phyloP scores from a whole-genome alignment of 768 basidiomycete genomes.

The Trametes gibbosa region DNA sequence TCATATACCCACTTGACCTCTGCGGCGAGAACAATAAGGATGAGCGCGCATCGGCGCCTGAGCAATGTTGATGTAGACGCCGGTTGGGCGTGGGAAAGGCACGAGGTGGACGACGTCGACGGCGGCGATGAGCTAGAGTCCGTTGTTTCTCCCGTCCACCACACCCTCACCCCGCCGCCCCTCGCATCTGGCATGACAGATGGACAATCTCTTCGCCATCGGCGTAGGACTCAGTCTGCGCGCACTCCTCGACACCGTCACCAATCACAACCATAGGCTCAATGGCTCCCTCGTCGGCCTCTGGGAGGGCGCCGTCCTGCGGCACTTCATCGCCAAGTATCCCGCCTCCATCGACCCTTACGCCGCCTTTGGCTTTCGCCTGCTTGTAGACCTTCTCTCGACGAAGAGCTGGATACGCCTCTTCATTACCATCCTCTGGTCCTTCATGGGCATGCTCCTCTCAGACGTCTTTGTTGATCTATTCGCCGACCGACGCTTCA shows the following conservation, averaged over 20 bases:
- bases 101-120: slow-evolving; percentile 8
- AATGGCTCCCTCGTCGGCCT: slow-evolving; percentile 70
- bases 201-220: slow-evolving; percentile 74
- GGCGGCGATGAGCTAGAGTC: neutral
- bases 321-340: slow-evolving; percentile 68
- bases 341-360: slow-evolving; percentile 68
- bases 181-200: slow-evolving; percentile 29
- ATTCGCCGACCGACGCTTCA: slow-evolving; percentile 39
- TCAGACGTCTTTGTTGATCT: slow-evolving; percentile 49
- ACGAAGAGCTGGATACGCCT: slow-evolving; percentile 52
- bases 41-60: neutral
- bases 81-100: neutral
- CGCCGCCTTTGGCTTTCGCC: slow-evolving; percentile 62
- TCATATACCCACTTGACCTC: no score
- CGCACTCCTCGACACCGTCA: slow-evolving; percentile 53
- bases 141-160: neutral
- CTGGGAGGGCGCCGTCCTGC: slow-evolving; percentile 76
- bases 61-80: neutral
- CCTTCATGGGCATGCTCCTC: slow-evolving; percentile 49
- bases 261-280: slow-evolving; percentile 46
- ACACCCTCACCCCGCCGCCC: neutral
- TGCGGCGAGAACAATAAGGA: neutral
- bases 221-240: slow-evolving; percentile 65
- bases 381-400: slow-evolving; percentile 68
- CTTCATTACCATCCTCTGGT: slow-evolving; percentile 51